Evolutionary conservation across 495 filamentous ascomycete species (phyloP), one percentile per base, ranked within the genome.

Genomic region (Tuber magnatum): DNA sequence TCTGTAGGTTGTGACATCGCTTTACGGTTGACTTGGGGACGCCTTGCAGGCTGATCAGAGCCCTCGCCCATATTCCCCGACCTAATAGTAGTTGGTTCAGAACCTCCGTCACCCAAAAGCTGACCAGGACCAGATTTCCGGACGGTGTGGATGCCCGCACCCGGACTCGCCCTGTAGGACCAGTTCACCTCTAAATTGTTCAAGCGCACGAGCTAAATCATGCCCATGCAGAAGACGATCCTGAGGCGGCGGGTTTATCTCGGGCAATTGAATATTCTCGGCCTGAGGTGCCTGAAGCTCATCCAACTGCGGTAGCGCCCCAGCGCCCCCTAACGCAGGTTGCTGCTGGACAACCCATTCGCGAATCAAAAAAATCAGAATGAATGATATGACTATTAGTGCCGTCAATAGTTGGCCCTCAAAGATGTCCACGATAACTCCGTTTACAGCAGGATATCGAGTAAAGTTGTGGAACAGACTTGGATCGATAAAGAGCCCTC

Each of bases 331-430:
- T 80, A 91, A 86, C 76, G 92, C 91, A 16, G 94, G 94, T 81
- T 97, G 96, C 82, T 98, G 95, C 81, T 98, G 94, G 9, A 98
- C 93, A 56, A 99, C 95, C 89, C 97, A 99, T 84, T 99, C 95
- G 28, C 95, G 87, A 71, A 99, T 97, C 28, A 99, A 85, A 78
- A 99, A 97, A 61, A 99, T 90, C 44, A 99, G 84, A 71, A 99
- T 97, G 83, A 98, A 98, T 69, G 90, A 92, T 71, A 94, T 86
- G 10, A 99, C 94, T 44, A 98, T 92, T 22, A 94, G 85, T 1
- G 97, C 83, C 12, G 94, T 97, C 76, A 99, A 96, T 56, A 98
- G 87, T 80, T 95, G 94, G 48, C 95, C 95, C 85, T 99, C 95
- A 9, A 97, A 83, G 1, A 92, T 90, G 75, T 94, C 90, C 71